Evolutionary conservation across 371 early-diverging fungal genomes (phyloP).

Genomic region (Mortierella sp.): DNA sequence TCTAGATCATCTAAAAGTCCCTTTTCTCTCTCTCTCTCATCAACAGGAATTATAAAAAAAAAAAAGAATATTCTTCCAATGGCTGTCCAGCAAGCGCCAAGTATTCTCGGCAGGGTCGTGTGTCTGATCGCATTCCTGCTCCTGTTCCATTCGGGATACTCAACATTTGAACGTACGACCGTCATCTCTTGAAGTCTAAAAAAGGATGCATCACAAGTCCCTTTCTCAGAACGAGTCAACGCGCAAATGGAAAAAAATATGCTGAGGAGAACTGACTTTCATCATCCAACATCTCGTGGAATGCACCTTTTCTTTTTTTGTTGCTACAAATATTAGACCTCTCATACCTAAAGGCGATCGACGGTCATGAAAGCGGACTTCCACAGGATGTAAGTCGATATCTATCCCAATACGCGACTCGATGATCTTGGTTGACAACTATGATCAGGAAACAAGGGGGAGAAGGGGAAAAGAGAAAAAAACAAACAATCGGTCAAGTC

Average conservation of each 20-base stretch:
- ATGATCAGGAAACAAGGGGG: too few species aligned
- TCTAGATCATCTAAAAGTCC: too few species aligned
- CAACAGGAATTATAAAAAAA: too few species aligned
- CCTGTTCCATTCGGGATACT: conserved; percentile 72
- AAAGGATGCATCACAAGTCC: background rate
- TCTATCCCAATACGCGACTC: background rate
- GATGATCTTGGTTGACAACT: background rate
- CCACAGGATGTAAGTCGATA: conserved; percentile 66
- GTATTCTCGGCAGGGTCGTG: conserved; percentile 57
- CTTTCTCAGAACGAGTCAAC: too few species aligned
- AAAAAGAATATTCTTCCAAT: conserved; percentile 13
- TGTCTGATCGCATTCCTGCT: conserved; percentile 64
- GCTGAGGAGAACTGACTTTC: too few species aligned
- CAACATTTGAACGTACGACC: conserved; percentile 74
- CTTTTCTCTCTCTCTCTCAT: too few species aligned
- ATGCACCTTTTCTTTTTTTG: too few species aligned
- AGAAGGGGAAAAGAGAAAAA: too few species aligned
- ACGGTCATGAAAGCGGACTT: conserved; percentile 59
- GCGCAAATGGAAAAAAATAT: too few species aligned
- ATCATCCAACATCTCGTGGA: too few species aligned
- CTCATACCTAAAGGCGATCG: conserved; percentile 73
- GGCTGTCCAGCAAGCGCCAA: conserved; percentile 52
- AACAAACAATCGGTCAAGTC: too few species aligned
- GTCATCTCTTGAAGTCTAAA: background rate
- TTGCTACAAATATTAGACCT: too few species aligned